A percentile compares a stretch with the other conserved stretches of the same genome.
These are phyloP conservation scores for Volvox africanus DNA, from an alignment of 139 green algal species.

Conservation along the genomic window DNA sequence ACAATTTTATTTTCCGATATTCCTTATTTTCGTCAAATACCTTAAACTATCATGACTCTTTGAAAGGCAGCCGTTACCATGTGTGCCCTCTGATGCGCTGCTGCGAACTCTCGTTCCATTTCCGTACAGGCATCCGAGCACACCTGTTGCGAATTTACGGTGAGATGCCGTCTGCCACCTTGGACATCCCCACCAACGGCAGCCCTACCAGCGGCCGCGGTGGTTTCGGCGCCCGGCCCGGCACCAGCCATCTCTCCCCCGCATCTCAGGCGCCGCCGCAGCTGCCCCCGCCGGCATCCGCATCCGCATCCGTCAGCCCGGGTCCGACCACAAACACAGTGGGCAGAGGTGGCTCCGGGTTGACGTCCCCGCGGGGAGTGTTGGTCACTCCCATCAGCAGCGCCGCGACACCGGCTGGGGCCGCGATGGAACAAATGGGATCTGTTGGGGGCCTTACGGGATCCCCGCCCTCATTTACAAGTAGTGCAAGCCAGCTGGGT, in stretches of 20 bases:
- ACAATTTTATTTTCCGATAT: no score
- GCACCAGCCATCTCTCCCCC: background rate
- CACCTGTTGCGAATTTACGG: constrained; percentile 77
- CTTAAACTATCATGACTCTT: no score
- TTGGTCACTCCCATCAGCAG: background rate
- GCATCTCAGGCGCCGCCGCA: background rate
- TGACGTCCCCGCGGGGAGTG: background rate
- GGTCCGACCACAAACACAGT: background rate
- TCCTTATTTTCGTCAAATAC: no score
- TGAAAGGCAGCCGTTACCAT: no score
- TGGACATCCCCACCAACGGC: constrained; percentile 50
- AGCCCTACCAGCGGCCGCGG: background rate
- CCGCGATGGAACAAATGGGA: background rate
- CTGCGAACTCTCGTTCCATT: no score
- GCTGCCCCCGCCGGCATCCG: background rate
- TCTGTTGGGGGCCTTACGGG: background rate
- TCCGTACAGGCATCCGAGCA: constrained; percentile 64
- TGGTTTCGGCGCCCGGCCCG: background rate
- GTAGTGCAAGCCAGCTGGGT: background rate
- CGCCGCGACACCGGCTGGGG: background rate
- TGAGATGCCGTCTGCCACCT: constrained; percentile 57
- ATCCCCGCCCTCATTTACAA: background rate
- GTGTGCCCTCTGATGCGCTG: no score
- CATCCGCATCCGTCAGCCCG: background rate
- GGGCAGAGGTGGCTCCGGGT: background rate